Conservation (phyloP, 768 basidiomycete species). For the Auriscalpium vulgare region DNA sequence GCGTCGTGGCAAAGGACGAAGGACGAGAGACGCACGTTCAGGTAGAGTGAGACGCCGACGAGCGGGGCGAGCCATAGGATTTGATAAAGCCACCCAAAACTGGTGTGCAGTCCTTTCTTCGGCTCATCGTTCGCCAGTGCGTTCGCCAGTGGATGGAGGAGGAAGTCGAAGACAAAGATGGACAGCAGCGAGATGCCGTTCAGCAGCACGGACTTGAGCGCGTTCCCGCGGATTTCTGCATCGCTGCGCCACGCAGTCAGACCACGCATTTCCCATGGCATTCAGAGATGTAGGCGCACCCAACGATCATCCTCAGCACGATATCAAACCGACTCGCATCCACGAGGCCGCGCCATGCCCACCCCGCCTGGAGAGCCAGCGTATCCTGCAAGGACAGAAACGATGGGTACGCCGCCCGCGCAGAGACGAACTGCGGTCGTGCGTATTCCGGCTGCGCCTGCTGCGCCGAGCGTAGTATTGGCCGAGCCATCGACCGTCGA, state of each 20-base stretch:
- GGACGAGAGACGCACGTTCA: conserved; percentile 51
- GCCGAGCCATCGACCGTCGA: background rate
- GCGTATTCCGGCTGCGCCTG: background rate
- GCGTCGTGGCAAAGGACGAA: background rate
- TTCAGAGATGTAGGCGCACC: conserved; percentile 31
- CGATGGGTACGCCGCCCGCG: conserved; percentile 54
- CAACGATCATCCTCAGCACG: conserved; percentile 47
- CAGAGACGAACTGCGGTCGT: background rate
- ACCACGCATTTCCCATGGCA: conserved; percentile 5
- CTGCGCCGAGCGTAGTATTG: background rate
- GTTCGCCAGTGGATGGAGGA: conserved; percentile 60
- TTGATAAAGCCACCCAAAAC: conserved; percentile 71
- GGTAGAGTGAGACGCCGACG: conserved; percentile 66
- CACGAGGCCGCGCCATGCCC: conserved; percentile 49
- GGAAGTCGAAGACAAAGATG: conserved; percentile 67
- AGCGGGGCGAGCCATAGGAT: conserved; percentile 75
- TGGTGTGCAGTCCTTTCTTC: conserved; percentile 60
- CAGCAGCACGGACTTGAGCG: conserved; percentile 68
- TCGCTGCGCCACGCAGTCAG: conserved; percentile 39
- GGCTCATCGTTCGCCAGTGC: conserved; percentile 55
- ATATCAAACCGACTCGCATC: conserved; percentile 72
- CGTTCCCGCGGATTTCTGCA: conserved; percentile 62
- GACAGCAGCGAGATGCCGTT: conserved; percentile 65
- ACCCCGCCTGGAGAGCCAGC: conserved; percentile 48
- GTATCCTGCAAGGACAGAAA: conserved; percentile 64